Conservation (phyloP, 179 eudicot genomes). For the Carnegiea gigantea region DNA sequence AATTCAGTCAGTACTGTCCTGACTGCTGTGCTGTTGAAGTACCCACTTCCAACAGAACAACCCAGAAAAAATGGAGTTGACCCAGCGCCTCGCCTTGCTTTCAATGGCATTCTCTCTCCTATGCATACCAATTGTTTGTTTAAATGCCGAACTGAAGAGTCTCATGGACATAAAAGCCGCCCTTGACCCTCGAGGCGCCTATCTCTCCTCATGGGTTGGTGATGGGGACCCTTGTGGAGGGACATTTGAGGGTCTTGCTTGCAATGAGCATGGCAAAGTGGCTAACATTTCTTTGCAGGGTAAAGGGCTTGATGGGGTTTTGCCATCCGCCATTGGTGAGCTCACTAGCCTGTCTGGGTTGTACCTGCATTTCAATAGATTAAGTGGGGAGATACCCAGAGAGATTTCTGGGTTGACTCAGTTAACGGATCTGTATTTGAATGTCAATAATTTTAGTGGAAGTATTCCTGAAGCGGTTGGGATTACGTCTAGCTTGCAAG, state of each 20-base stretch:
- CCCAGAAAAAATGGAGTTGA: slow-evolving; percentile 22
- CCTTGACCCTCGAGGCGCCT: slow-evolving; percentile 58
- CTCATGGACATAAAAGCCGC: slow-evolving; percentile 57
- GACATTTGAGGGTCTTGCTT: slow-evolving; percentile 70
- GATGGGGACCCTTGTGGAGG: slow-evolving; percentile 54
- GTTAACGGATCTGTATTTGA: slow-evolving; percentile 75
- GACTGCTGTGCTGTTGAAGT: not conserved
- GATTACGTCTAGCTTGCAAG: slow-evolving; percentile 74
- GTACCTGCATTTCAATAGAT: slow-evolving; percentile 71
- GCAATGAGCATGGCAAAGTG: slow-evolving; percentile 57
- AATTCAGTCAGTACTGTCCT: not conserved
- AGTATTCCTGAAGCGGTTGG: slow-evolving; percentile 62
- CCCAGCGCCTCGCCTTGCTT: slow-evolving; percentile 4
- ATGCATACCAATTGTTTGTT: slow-evolving; percentile 32
- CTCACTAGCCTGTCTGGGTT: slow-evolving; percentile 73
- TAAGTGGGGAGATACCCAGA: slow-evolving; percentile 61
- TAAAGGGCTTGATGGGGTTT: slow-evolving; percentile 60
- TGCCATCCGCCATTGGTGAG: slow-evolving; percentile 65
- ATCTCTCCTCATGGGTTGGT: slow-evolving; percentile 63
- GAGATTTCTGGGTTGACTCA: slow-evolving; percentile 59
- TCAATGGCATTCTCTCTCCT: slow-evolving; percentile 21
- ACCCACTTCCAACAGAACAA: slow-evolving; percentile 3
- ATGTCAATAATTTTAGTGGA: slow-evolving; percentile 74
- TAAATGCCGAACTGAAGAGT: slow-evolving; percentile 40
- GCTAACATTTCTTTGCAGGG: slow-evolving; percentile 87